Base-by-base conservation (phyloP, 257 asterid species). In the Ocimum tenuiflorum region DNA sequence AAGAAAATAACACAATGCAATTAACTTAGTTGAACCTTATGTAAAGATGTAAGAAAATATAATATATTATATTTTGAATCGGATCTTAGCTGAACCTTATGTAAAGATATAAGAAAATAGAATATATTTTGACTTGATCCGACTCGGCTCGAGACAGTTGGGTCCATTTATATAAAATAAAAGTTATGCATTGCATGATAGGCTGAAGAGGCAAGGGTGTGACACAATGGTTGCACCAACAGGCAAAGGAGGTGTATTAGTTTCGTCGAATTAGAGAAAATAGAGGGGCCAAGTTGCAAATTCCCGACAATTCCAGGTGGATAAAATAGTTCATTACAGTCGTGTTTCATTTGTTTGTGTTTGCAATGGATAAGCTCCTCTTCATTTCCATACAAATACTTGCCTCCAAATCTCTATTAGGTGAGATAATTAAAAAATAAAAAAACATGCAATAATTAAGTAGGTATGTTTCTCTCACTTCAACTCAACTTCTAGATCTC, bases 301-400 rank as follows among this genome's bases (percentile, higher is more conserved):
- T 56, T 76, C 68, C 73, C 77, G 78, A 80, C 84, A 79, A 69
- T 52, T 73, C 75, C 77, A 69, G 71, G 76, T 73, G 77, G 67
- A 54, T 60, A 24, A 43, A 56, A 69, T 68, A 66, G 3, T 54
- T 65, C 20, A 54, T 61, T 49, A 47, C 59, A 36, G 58, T 24
- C 24, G 48, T 52, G 51, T 65, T 69, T 53, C 53, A 23, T 69
- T 29, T 60, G 54, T 48, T 14, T 49, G 54, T 77, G 45, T 42
- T 61, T 14, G 27, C 22, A 43, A 36, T 65, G 73, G 73, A 70
- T 70, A 75, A 70, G 73, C n/a, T 62, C 67, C 1, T 39, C 33
- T 56, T 15, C 65, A 18, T 35, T 17, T 36, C 19, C 27, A 29
- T 33, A 63, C 63, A 15, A 9, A 33, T 53, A 31, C 45, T 19